Conservation (phyloP, 2,329 filamentous ascomycete species). For the Phyllosticta paracitricarpa region DNA sequence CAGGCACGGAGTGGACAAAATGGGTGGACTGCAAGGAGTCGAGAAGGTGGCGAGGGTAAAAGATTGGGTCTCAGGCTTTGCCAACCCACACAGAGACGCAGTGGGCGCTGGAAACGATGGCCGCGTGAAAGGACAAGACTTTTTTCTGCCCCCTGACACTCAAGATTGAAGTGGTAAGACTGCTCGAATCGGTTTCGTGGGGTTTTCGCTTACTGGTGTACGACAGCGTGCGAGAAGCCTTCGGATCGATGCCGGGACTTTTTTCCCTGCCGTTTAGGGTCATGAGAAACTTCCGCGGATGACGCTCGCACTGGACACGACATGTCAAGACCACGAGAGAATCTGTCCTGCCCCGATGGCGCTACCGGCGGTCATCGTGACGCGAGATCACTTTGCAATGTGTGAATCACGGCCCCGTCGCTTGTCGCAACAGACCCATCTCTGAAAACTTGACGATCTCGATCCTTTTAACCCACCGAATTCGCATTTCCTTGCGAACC, state of each 20-base stretch:
- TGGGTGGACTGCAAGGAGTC: conserved; percentile 39
- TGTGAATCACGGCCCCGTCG: not conserved
- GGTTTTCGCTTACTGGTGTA: not conserved
- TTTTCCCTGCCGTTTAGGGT: not conserved
- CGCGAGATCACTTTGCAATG: not conserved
- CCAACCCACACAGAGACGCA: conserved; percentile 27
- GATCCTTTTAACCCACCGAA: not conserved
- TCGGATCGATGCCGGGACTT: not conserved
- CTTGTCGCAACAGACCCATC: not conserved
- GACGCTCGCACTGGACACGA: not conserved
- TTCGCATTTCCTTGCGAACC: not conserved
- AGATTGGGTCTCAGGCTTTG: conserved; percentile 66
- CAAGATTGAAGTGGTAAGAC: not conserved
- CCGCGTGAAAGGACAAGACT: not conserved
- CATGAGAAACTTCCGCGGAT: not conserved
- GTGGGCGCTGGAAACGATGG: not conserved
- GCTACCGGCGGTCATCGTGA: not conserved
- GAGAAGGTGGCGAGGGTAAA: conserved; percentile 57
- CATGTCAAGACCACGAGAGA: not conserved
- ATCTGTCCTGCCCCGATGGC: not conserved
- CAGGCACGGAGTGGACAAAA: conserved; percentile 35
- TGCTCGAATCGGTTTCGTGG: not conserved
- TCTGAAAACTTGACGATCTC: not conserved
- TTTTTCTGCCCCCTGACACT: not conserved
- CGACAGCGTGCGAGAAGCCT: not conserved